A percentile compares a stretch with the other conserved stretches of the same genome.
Evolutionary conservation across 306 rosid species (phyloP).

Genomic region (Cicer cuneatum): DNA sequence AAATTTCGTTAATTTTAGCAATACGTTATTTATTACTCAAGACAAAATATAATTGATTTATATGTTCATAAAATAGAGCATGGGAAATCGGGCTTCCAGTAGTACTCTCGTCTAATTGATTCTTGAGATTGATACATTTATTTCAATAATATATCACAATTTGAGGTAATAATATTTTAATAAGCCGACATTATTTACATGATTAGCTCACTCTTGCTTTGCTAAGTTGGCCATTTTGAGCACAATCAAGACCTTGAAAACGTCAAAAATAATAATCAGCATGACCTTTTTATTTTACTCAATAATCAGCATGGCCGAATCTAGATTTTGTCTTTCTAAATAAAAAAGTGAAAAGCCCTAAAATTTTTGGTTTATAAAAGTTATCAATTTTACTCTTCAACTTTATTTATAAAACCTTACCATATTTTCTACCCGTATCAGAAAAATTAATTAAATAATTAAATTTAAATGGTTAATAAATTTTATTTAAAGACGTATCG

Average conservation of each 20-base stretch:
- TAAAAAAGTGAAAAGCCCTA: slow-evolving; percentile 21
- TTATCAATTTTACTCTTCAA: too few species aligned
- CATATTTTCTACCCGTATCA: too few species aligned
- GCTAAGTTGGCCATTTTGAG: slow-evolving; percentile 52
- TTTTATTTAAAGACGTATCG: too few species aligned
- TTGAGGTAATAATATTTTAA: slow-evolving; percentile 23
- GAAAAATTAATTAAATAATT: too few species aligned
- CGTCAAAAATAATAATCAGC: slow-evolving; percentile 48
- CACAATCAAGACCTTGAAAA: slow-evolving; percentile 40
- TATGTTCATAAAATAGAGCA: not conserved
- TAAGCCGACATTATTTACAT: slow-evolving; percentile 32
- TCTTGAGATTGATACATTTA: slow-evolving; percentile 7
- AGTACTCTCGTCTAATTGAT: slow-evolving; percentile 32
- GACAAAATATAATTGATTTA: too few species aligned
- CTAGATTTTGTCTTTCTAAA: slow-evolving; percentile 43
- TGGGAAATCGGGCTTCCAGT: slow-evolving; percentile 35
- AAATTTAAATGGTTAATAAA: too few species aligned
- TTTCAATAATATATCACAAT: slow-evolving; percentile 5
- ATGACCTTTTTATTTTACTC: too few species aligned
- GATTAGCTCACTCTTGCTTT: slow-evolving; percentile 43
- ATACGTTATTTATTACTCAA: too few species aligned
- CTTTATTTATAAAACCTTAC: too few species aligned
- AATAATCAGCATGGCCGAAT: slow-evolving; percentile 38
- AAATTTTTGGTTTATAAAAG: too few species aligned
- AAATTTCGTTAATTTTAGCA: too few species aligned